Conservation (phyloP, 257 asterid genomes). For the Datura wrightii region DNA sequence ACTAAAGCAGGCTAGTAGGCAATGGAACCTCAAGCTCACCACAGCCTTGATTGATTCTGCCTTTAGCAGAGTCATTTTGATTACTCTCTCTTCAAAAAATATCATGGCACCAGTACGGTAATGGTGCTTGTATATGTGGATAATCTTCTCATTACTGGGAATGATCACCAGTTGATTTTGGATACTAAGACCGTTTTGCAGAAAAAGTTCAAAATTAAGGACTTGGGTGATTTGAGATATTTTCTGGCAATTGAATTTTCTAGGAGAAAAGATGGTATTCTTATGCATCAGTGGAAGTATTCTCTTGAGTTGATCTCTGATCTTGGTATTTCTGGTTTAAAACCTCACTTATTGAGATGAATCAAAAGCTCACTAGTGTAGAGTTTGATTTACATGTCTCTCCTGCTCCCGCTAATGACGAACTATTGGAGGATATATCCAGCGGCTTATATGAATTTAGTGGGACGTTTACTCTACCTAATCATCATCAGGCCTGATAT, state of each 20-base stretch:
- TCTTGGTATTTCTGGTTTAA: background rate
- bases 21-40: background rate
- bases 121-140: background rate
- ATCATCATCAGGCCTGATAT: background rate
- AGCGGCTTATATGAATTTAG: too few relatives aligned
- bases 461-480: background rate
- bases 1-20: background rate
- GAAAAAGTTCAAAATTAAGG: background rate
- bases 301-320: background rate
- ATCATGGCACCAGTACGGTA: background rate
- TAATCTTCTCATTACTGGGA: background rate
- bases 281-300: background rate
- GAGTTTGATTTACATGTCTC: background rate
- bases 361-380: background rate
- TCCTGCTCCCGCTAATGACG: background rate
- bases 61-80: background rate
- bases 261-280: background rate
- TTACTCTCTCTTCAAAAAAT: background rate
- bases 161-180: background rate
- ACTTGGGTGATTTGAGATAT: background rate
- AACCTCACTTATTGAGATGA: background rate
- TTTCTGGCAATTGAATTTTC: background rate
- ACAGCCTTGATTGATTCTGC: background rate
- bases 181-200: background rate
- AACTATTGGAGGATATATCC: background rate